Evolutionary conservation across 257 asterid genomes (phyloP), one percentile per base, ranked within the genome.

Genomic region (Solanum bukasovii): DNA sequence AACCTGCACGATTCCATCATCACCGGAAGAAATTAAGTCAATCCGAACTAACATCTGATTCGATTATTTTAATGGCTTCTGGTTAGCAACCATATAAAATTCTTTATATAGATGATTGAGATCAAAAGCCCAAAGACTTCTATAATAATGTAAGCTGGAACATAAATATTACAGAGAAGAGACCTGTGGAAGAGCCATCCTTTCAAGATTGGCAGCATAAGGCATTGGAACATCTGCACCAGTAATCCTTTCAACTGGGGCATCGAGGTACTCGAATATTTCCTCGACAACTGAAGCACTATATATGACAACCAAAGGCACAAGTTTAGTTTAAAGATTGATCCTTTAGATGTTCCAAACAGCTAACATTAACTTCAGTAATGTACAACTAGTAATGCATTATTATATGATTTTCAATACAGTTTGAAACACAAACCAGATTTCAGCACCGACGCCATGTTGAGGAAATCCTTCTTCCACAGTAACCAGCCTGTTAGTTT

Each of bases 391-490:
- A 42, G 46, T 10, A 35, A 34, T 29, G 29, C 82, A 25, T 85
- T 46, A 85, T 27, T 90, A 79, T 16, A 72, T 20, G 87, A 83
- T 74, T 74, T 11, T 73, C 29, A 42, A 25, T 13, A 21, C n/a
- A 73, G 29, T 35, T 73, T 56, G 46, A 18, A 49, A 52, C 56
- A 65, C 59, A 5, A 35, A 96, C 98, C 98, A 94, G 90, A 96
- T 94, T 91, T 95, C 98, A 84, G 98, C 98, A 13, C 98, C 98
- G 77, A 95, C 93, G 40, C 98, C 98, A 81, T 95, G 98, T 90
- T 95, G 98, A 49, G 98, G 96, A 87, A 93, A 94, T 65, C 96
- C 98, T 92, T 94, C 98, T 91, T 95, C 98, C 59, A 95, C 91
- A 33, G 98, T 94, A 46, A 94, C 95, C 82, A 95, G 97, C 89